These are phyloP conservation scores for Atkinsonella texensis DNA, from an alignment of 2,329 filamentous ascomycete genomes.

Conservation along the genomic window DNA sequence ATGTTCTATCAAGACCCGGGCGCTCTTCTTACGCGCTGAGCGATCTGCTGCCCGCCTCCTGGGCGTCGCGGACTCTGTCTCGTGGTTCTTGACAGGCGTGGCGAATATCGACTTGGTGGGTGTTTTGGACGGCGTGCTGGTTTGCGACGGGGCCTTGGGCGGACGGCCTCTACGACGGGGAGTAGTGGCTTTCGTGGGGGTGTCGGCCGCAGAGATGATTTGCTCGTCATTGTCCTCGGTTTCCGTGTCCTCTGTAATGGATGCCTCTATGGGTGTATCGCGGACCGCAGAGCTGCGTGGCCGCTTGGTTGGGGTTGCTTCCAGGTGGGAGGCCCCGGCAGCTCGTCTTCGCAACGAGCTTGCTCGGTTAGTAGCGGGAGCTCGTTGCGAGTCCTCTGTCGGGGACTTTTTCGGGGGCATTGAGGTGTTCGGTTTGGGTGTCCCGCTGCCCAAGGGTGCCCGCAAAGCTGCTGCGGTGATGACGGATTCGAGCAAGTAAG, in stretches of 20 bases:
- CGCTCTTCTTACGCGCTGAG: constrained; percentile 79
- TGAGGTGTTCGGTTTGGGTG: too few relatives aligned
- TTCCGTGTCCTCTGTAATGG: constrained; percentile 5
- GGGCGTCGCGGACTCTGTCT: constrained; percentile 39
- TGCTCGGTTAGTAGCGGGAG: background rate
- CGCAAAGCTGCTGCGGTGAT: too few relatives aligned
- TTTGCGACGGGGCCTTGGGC: constrained; percentile 18
- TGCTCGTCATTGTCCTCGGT: constrained; percentile 2
- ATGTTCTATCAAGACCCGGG: constrained; percentile 61
- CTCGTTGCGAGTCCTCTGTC: background rate
- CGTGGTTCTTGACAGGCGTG: constrained; percentile 27
- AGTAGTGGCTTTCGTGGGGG: constrained; percentile 17
- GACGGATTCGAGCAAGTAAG: background rate
- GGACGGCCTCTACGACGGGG: constrained; percentile 18
- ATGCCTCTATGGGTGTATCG: constrained; percentile 1
- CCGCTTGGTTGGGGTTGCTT: constrained; percentile 22
- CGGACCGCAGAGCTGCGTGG: constrained; percentile 12
- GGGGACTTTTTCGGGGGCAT: constrained; percentile 4
- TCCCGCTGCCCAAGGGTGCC: too few relatives aligned
- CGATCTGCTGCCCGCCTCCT: constrained; percentile 63
- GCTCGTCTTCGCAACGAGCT: constrained; percentile 11
- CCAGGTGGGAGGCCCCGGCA: constrained; percentile 16
- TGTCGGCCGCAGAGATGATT: background rate
- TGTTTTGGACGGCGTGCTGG: constrained; percentile 19
- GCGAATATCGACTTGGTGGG: constrained; percentile 14